Percentiles rank a stretch among this genome's conserved stretches.
Evolutionary conservation across 2,329 filamentous ascomycete genomes (phyloP).

Genomic region (Colletotrichum shisoi): DNA sequence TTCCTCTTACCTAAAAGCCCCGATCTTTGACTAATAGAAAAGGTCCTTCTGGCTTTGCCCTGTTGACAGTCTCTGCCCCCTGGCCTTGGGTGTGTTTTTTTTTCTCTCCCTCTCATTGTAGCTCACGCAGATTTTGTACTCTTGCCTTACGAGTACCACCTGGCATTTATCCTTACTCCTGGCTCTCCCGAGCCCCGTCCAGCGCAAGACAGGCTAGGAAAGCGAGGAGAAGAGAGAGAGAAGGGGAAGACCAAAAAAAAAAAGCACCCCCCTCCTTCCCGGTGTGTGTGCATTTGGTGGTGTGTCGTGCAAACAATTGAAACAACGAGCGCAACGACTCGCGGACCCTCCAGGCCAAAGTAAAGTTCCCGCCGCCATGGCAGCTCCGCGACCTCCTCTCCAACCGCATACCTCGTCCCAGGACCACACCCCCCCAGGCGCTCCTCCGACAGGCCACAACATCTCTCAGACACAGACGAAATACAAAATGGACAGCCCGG

Average conservation of each 20-base stretch:
- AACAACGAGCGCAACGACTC: slow-evolving; percentile 35
- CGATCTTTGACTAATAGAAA: slow-evolving; percentile 59
- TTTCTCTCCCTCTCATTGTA: not conserved
- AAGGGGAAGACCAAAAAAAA: too few relatives aligned
- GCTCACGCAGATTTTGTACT: slow-evolving; percentile 8
- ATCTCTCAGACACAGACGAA: slow-evolving; percentile 20
- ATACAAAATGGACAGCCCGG: slow-evolving; percentile 46
- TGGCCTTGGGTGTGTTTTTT: slow-evolving; percentile 39
- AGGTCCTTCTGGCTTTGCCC: slow-evolving; percentile 35
- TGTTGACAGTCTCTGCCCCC: slow-evolving; percentile 28
- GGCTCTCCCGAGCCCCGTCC: slow-evolving; percentile 3
- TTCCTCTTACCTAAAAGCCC: slow-evolving; percentile 58
- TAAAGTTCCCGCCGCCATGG: slow-evolving; percentile 38
- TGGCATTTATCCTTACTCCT: not conserved
- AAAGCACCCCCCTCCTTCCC: not conserved
- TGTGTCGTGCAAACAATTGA: slow-evolving; percentile 38
- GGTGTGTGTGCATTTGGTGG: slow-evolving; percentile 29
- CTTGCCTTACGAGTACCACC: slow-evolving; percentile 6
- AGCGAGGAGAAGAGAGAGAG: too few relatives aligned
- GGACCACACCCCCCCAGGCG: slow-evolving; percentile 50
- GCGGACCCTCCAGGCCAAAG: slow-evolving; percentile 34
- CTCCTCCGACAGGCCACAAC: slow-evolving; percentile 42
- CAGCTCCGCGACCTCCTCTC: slow-evolving; percentile 34
- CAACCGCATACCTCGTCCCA: slow-evolving; percentile 41
- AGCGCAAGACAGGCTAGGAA: not conserved